A percentile compares a stretch with the other conserved stretches of the same genome.
phyloP scores from a whole-genome alignment of 805 yeast genomes.

The Saccharomycopsis microspora region DNA sequence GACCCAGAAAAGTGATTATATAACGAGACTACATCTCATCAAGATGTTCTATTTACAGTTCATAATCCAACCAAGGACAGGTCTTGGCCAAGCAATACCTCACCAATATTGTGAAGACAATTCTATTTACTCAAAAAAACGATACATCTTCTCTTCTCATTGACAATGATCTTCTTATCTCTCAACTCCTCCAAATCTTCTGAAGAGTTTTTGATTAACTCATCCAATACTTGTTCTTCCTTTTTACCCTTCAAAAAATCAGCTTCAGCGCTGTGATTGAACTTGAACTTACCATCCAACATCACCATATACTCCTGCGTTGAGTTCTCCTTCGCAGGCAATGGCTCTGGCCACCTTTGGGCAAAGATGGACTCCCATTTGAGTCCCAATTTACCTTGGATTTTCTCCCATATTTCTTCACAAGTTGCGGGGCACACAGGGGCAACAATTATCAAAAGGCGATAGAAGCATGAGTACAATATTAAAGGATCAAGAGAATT shows the following conservation, averaged over 20 bases:
- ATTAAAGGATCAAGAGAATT: slow-evolving; percentile 28
- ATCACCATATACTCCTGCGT: slow-evolving; percentile 42
- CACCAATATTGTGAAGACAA: too few species aligned
- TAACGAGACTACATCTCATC: too few species aligned
- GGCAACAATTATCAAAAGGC: slow-evolving; percentile 50
- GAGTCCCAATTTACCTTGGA: slow-evolving; percentile 19
- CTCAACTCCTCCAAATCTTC: background rate
- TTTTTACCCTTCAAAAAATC: slow-evolving; percentile 25
- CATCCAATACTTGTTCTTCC: slow-evolving; percentile 27
- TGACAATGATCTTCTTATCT: background rate
- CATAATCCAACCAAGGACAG: too few species aligned
- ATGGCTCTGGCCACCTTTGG: slow-evolving; percentile 50
- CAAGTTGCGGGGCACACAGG: slow-evolving; percentile 77
- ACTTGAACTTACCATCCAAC: slow-evolving; percentile 62
- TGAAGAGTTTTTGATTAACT: slow-evolving; percentile 18
- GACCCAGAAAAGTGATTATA: too few species aligned
- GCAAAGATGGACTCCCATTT: slow-evolving; percentile 34
- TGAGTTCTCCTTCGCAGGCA: slow-evolving; percentile 27
- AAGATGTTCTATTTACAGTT: too few species aligned
- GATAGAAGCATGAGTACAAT: slow-evolving; percentile 32
- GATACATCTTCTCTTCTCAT: background rate
- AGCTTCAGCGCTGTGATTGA: slow-evolving; percentile 28
- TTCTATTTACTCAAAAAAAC: background rate
- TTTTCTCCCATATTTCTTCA: slow-evolving; percentile 69
- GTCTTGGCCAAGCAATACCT: too few species aligned